A percentile compares a stretch with the other conserved stretches of the same genome.
phyloP scores from a whole-genome alignment of 257 asterid genomes.

The Striga asiatica region DNA sequence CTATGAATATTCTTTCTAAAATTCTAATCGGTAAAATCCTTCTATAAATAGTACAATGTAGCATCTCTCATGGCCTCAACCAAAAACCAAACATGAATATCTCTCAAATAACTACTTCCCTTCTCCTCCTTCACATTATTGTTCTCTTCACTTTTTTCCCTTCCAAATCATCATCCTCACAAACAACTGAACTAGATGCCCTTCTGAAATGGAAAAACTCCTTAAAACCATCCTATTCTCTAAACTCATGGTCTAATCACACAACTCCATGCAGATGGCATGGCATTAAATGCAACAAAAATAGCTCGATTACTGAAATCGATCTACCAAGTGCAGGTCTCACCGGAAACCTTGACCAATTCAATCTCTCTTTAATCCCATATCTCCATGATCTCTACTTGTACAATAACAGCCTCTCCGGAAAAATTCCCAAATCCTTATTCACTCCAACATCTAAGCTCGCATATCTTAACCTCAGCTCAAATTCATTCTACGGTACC shows the following conservation, averaged over 20 bases:
- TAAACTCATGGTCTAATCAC: not conserved
- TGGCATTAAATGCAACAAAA: constrained; percentile 38
- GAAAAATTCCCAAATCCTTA: constrained; percentile 43
- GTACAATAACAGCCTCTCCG: constrained; percentile 44
- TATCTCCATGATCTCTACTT: constrained; percentile 36
- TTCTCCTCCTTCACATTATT: not conserved
- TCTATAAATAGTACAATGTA: not conserved
- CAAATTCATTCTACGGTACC: constrained; percentile 43
- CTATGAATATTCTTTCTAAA: too few relatives aligned
- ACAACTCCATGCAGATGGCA: constrained; percentile 51
- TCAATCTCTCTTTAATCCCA: constrained; percentile 36
- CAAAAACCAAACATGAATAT: not conserved
- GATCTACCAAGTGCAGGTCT: constrained; percentile 30
- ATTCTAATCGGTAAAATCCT: too few relatives aligned
- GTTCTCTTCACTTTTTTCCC: not conserved
- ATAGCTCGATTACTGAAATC: constrained; percentile 33
- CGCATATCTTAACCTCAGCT: constrained; percentile 33
- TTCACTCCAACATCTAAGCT: constrained; percentile 46
- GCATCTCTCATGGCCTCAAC: not conserved
- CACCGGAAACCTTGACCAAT: constrained; percentile 27
- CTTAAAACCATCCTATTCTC: not conserved
- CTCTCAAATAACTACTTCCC: not conserved
- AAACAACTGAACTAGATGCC: not conserved
- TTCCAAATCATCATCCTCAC: not conserved
- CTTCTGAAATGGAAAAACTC: not conserved